Evolutionary conservation across 257 asterid genomes (phyloP).

Genomic region (Nicotiana benthamiana): DNA sequence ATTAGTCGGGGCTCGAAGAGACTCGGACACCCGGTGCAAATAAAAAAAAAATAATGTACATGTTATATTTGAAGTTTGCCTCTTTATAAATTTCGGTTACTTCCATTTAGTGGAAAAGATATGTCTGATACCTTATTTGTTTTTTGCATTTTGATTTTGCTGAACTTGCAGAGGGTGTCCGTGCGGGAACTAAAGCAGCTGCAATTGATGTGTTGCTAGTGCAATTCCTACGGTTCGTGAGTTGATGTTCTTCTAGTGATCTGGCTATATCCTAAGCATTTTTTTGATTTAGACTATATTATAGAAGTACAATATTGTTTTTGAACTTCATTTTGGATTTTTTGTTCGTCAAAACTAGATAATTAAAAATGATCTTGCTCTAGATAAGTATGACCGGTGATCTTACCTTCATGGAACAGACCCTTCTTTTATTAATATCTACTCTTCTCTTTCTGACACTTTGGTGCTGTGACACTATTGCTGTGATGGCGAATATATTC

Average conservation of each 20-base stretch:
- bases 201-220: constrained; percentile 50
- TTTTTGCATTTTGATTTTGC: constrained; percentile 1
- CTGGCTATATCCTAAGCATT: neutral
- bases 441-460: neutral
- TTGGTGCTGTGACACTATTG: neutral
- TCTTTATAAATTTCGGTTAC: neutral
- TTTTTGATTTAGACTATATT: neutral
- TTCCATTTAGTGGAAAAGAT: neutral
- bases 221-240: constrained; percentile 53
- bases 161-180: constrained; percentile 50
- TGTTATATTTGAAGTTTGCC: neutral
- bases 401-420: neutral
- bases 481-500: neutral
- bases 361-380: neutral
- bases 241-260: neutral
- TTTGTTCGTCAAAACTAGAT: neutral
- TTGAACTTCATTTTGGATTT: neutral
- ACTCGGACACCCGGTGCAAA: too few species aligned
- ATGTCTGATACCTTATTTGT: neutral
- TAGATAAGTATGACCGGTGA: neutral
- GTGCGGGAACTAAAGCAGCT: constrained; percentile 64
- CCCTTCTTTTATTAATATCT: neutral
- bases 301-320: neutral
- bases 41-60: too few species aligned
- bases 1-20: too few species aligned